A percentile compares a stretch with the other conserved stretches of the same genome.
phyloP scores from a whole-genome alignment of 129 eudicot species.

The Glebionis coronaria region DNA sequence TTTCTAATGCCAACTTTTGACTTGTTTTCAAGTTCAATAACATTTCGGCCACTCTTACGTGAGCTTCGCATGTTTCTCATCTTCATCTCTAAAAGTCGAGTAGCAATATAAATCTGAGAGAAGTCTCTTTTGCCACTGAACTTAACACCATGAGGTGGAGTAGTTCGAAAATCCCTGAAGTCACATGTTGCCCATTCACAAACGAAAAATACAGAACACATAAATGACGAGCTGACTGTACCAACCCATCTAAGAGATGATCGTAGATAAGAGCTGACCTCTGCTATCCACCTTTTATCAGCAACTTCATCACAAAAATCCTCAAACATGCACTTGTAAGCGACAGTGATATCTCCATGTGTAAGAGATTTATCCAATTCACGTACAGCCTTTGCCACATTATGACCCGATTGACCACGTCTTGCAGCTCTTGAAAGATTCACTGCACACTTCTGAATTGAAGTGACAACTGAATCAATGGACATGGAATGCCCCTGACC shows the following conservation, averaged over 20 bases:
- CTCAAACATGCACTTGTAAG: conserved; percentile 67
- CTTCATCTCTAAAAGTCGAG: conserved; percentile 69
- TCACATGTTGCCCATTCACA: conserved; percentile 99
- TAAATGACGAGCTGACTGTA: conserved; percentile 38
- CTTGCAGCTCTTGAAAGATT: conserved; percentile 72
- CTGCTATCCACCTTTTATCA: conserved; percentile 68
- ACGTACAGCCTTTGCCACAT: conserved; percentile 65
- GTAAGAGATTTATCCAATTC: conserved; percentile 63
- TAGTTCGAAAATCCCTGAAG: conserved; percentile 67
- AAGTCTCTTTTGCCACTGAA: conserved; percentile 81
- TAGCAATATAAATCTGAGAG: conserved; percentile 67
- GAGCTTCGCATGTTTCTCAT: conserved; percentile 39
- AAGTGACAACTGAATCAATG: conserved; percentile 55
- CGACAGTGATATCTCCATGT: conserved; percentile 63
- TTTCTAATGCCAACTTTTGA: conserved; percentile 25
- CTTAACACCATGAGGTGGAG: conserved; percentile 51
- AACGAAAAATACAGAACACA: conserved; percentile 69
- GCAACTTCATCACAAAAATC: conserved; percentile 53
- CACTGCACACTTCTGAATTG: conserved; percentile 65
- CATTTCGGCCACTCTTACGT: not conserved
- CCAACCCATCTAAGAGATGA: conserved; percentile 72
- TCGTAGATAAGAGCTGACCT: conserved; percentile 57
- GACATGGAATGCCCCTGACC: conserved; percentile 43
- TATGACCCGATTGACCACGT: conserved; percentile 63
- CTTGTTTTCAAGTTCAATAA: not conserved